Evolutionary conservation across 768 basidiomycete genomes (phyloP).

Genomic region (Galerina marginata): DNA sequence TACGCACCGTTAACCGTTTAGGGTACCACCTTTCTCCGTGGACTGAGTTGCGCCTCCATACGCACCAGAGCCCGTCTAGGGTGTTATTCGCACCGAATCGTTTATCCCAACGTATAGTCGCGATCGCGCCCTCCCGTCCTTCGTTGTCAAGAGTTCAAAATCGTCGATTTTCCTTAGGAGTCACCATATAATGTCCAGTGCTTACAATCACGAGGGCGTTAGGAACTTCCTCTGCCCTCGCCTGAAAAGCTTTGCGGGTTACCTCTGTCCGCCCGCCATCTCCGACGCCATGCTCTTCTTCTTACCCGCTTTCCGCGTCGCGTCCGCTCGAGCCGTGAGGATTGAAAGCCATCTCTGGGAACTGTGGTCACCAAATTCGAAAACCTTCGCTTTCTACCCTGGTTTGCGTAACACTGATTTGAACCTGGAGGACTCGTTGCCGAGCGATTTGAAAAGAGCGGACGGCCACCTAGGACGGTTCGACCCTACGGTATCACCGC

Average conservation of each 20-base stretch:
- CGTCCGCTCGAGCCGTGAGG: not conserved
- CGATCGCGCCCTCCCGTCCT: no score
- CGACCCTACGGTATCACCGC: conserved; percentile 18
- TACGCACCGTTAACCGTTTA: no score
- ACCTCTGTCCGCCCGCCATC: not conserved
- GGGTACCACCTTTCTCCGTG: no score
- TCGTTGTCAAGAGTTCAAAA: no score
- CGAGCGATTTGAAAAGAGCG: not conserved
- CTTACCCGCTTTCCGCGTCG: not conserved
- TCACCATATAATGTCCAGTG: no score
- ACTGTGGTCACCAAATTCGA: conserved; percentile 10
- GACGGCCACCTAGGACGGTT: conserved; percentile 20
- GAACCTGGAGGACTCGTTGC: not conserved
- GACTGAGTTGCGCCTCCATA: no score
- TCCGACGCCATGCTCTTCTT: not conserved
- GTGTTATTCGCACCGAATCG: no score
- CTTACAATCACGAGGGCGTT: no score
- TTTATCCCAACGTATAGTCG: no score
- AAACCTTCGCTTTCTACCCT: conserved; percentile 11
- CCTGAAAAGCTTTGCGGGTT: not conserved
- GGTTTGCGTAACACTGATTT: not conserved
- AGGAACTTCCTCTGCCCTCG: not conserved
- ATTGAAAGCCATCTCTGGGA: not conserved
- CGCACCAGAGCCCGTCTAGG: no score
- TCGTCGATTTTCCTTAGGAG: no score